A percentile compares a stretch with the other conserved stretches of the same genome.
These are phyloP conservation scores for Endocladia muricata DNA, from an alignment of 31 red algal species.

Conservation along the genomic window DNA sequence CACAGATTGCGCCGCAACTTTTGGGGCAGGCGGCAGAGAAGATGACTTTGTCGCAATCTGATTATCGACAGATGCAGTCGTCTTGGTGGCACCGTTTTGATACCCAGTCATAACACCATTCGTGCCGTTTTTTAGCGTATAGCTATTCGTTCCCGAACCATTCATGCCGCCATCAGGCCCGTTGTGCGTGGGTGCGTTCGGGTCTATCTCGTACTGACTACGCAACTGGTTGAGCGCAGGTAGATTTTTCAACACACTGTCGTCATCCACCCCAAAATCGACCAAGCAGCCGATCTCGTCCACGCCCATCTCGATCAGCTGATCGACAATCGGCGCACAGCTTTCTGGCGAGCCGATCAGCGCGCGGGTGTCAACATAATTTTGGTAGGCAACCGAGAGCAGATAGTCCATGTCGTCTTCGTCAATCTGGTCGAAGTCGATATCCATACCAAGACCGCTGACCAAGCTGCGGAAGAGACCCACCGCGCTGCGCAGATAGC, in stretches of 20 bases:
- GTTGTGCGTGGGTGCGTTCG: no score
- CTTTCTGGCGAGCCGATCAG: neutral
- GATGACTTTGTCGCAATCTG: no score
- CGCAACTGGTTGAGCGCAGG: neutral
- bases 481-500: neutral
- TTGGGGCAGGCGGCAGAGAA: no score
- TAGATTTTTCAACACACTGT: neutral
- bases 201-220: neutral
- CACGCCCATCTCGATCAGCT: neutral
- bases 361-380: neutral
- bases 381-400: neutral
- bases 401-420: neutral
- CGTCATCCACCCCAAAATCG: neutral
- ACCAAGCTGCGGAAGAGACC: neutral
- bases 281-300: slow-evolving; percentile 4
- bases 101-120: no score
- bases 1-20: no score
- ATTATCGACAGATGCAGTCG: no score
- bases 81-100: no score
- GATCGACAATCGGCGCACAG: neutral
- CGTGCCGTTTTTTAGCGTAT: no score
- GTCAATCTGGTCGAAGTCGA: neutral
- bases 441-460: neutral
- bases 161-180: no score
- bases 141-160: no score